Base-by-base conservation (phyloP, 768 basidiomycete genomes). In the Lepiota brunneoincarnata region DNA sequence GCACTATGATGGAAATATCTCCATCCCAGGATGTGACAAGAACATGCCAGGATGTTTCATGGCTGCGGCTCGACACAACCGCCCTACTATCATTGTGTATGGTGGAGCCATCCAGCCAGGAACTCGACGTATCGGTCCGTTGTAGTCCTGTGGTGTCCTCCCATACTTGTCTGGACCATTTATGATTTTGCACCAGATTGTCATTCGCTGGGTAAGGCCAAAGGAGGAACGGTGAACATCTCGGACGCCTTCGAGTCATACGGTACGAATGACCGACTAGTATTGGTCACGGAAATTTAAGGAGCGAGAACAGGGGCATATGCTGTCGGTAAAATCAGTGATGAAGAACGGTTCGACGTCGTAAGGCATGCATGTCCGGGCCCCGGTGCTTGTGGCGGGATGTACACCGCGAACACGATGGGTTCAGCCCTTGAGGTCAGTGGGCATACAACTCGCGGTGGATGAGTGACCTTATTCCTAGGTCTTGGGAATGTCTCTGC, bases 351-450 rank as follows among this genome's bases (percentile, higher is more conserved):
- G 24, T 81, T 91, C 59, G 92, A 95, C 59, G 90, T 93, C 43
- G 84, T 94, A 36, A 82, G 86, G 35, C 83, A 93, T 69, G 84
- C 91, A 28, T 94, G 92, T 63, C 91, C 92, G 14, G 89, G 89
- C 9, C 72, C 89, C 14, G 92, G 92, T 46, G 89, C 86, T 20
- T 93, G 91, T 60, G 91, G 91, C 24, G 91, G 90, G 12, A 93
- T 93, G 91, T 93, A 84, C 65, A 92, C 91, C 7, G 91, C 92
- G 31, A 93, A 93, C 62, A 93, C 91, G 0, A 93, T 93, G 91
- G 89, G 88, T 58, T 86, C 88, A 38, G 86, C 81, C 15, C 75
- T 94, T 26, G 92, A 93, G 67, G 76, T 72, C n/a, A 28, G 56
- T 38, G 39, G 14, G 34, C 17, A 26, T 21, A 14, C 38, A 23